Percentiles rank a stretch among this genome's conserved stretches.
These are phyloP conservation scores for Pestalotiopsis sp. DNA, from an alignment of 2,329 filamentous ascomycete species.

Conservation along the genomic window DNA sequence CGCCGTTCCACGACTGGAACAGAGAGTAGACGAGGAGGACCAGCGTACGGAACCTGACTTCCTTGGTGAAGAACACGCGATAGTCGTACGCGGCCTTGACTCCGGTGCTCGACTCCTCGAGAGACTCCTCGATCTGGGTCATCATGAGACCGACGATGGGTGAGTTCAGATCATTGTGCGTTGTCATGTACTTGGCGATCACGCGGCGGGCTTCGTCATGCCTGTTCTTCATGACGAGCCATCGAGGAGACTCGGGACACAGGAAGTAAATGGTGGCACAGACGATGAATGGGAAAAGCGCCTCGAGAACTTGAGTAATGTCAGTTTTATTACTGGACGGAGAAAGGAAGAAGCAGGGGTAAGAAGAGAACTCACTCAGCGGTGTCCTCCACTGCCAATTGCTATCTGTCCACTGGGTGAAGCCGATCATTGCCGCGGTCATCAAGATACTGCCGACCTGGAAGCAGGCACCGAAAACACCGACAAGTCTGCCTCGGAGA, in stretches of 20 bases:
- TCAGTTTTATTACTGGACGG: neutral
- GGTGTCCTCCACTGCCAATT: conserved; percentile 41
- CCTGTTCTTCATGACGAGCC: conserved; percentile 12
- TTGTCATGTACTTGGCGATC: conserved; percentile 39
- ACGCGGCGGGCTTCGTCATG: conserved; percentile 8
- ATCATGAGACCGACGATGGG: conserved; percentile 44
- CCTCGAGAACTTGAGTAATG: conserved; percentile 33
- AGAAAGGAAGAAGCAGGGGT: neutral
- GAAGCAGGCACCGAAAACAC: conserved; percentile 49
- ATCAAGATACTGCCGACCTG: conserved; percentile 46
- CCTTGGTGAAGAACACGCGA: conserved; percentile 47
- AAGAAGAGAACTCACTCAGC: conserved; percentile 22
- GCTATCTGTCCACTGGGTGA: conserved; percentile 35
- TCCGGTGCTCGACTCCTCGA: conserved; percentile 40
- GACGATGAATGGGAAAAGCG: conserved; percentile 40
- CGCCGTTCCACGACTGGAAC: conserved; percentile 50
- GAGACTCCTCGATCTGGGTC: conserved; percentile 45
- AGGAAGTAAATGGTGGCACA: conserved; percentile 40
- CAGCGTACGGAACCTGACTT: conserved; percentile 44
- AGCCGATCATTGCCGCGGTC: conserved; percentile 44
- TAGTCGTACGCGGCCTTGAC: conserved; percentile 46
- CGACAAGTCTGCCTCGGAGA: conserved; percentile 45
- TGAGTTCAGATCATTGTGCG: conserved; percentile 38
- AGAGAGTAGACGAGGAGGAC: conserved; percentile 47
- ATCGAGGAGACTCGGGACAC: conserved; percentile 26